A percentile compares a stretch with the other conserved stretches of the same genome.
Conservation (phyloP, 2,329 filamentous ascomycete species). For the Pseudocercospora eumusae region DNA sequence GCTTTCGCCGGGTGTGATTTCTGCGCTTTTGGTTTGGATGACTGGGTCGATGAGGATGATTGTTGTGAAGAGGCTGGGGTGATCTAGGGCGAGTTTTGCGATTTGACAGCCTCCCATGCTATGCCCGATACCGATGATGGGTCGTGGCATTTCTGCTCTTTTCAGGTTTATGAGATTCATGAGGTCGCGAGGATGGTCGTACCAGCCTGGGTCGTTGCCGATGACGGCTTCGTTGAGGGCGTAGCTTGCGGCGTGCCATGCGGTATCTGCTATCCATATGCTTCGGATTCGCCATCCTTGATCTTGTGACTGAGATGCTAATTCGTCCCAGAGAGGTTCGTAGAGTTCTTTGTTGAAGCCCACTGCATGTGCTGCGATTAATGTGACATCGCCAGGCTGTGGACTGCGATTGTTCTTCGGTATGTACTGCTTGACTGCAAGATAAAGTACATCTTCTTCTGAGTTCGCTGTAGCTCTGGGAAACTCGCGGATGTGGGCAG, state of each 20-base stretch:
- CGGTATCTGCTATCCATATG: conserved; percentile 85
- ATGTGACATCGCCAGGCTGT: conserved; percentile 31
- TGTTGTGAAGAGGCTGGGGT: conserved; percentile 76
- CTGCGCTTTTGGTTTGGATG: conserved; percentile 57
- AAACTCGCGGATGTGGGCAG: conserved; percentile 20
- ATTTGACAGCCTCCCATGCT: conserved; percentile 82
- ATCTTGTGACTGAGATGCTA: conserved; percentile 17
- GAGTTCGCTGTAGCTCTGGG: conserved; percentile 18
- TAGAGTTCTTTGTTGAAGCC: conserved; percentile 33
- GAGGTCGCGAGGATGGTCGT: conserved; percentile 79
- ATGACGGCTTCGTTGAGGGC: conserved; percentile 71
- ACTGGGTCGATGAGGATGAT: conserved; percentile 84
- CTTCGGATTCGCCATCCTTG: conserved; percentile 69
- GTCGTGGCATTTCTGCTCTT: conserved; percentile 74
- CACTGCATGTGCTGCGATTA: conserved; percentile 31
- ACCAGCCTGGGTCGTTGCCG: conserved; percentile 82
- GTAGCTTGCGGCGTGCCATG: conserved; percentile 76
- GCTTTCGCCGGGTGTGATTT: conserved; percentile 43
- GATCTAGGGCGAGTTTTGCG: conserved; percentile 69
- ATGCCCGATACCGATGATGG: conserved; percentile 81
- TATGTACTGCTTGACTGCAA: conserved; percentile 34
- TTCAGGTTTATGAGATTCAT: conserved; percentile 77
- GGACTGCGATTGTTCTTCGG: conserved; percentile 24
- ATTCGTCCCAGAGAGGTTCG: conserved; percentile 34
- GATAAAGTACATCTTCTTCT: conserved; percentile 22